Evolutionary conservation across 192 early-diverging fungal species (phyloP).

Genomic region (Phlyctochytrium bullatum): DNA sequence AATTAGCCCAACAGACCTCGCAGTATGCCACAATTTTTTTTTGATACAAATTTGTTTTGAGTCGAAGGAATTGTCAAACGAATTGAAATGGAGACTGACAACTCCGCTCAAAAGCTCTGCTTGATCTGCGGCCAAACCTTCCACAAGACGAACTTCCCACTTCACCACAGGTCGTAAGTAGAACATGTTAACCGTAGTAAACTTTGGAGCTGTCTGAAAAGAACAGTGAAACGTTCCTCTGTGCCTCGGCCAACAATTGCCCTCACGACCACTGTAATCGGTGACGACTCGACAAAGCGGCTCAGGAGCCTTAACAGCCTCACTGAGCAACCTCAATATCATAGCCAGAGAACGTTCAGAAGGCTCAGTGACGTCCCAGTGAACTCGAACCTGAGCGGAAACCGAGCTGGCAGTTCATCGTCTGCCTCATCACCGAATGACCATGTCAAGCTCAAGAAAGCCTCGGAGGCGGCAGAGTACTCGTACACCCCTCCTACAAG

Average conservation of each 20-base stretch:
- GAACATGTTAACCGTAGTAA: background rate
- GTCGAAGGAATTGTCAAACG: too few species aligned
- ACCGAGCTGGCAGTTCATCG: background rate
- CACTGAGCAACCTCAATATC: background rate
- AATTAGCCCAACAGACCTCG: too few species aligned
- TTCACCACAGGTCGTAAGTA: constrained; percentile 39
- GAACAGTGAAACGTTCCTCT: constrained; percentile 8
- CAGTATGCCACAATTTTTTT: too few species aligned
- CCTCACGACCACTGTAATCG: background rate
- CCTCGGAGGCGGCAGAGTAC: constrained; percentile 2
- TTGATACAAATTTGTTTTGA: too few species aligned
- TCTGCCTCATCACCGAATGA: background rate
- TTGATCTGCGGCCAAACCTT: constrained; percentile 41
- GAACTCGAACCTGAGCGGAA: too few species aligned
- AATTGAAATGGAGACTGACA: too few species aligned
- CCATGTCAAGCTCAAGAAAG: background rate
- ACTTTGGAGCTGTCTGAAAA: constrained; percentile 20
- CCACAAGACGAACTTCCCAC: constrained; percentile 32
- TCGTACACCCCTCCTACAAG: background rate
- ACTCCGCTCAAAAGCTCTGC: constrained; percentile 37
- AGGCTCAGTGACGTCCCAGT: constrained; percentile 16
- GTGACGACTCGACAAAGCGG: background rate
- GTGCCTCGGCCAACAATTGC: background rate
- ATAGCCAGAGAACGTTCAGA: background rate
- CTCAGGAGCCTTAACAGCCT: background rate